Conservation (phyloP, 208 protist genomes). For the Crithidia mellificae region DNA sequence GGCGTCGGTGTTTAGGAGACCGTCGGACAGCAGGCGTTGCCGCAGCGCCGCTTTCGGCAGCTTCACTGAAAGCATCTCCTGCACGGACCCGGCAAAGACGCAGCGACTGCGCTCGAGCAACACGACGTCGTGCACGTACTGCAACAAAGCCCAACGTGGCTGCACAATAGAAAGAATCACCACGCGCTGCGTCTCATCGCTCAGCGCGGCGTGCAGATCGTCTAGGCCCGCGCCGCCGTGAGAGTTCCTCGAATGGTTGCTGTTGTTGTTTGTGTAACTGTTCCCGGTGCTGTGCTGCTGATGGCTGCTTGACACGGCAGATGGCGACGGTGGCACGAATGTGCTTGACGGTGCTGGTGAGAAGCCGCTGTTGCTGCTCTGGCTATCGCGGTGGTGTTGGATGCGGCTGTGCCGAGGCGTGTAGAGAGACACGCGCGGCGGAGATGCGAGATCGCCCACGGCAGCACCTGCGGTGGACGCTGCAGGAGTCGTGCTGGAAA, state of each 20-base stretch:
- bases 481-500: too few species aligned
- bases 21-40: not conserved
- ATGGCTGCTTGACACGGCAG: not conserved
- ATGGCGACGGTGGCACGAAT: not conserved
- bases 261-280: too few species aligned
- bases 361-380: not conserved
- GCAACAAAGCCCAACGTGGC: constrained; percentile 64
- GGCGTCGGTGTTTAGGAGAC: too few species aligned
- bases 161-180: constrained; percentile 55
- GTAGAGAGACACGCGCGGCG: constrained; percentile 16
- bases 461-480: too few species aligned
- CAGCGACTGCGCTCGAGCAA: constrained; percentile 45
- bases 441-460: not conserved
- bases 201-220: not conserved
- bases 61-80: constrained; percentile 38
- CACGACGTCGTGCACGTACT: constrained; percentile 66
- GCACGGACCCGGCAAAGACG: constrained; percentile 47
- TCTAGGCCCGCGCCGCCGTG: not conserved
- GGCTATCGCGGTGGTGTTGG: not conserved
- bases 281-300: not conserved
- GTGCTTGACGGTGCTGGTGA: not conserved
- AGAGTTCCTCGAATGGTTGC: not conserved
- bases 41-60: constrained; percentile 20
- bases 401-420: constrained; percentile 29
- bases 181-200: constrained; percentile 29